These are phyloP conservation scores for Saccharomycopsis oosterbeekiorum DNA, from an alignment of 805 yeast genomes.

Conservation along the genomic window DNA sequence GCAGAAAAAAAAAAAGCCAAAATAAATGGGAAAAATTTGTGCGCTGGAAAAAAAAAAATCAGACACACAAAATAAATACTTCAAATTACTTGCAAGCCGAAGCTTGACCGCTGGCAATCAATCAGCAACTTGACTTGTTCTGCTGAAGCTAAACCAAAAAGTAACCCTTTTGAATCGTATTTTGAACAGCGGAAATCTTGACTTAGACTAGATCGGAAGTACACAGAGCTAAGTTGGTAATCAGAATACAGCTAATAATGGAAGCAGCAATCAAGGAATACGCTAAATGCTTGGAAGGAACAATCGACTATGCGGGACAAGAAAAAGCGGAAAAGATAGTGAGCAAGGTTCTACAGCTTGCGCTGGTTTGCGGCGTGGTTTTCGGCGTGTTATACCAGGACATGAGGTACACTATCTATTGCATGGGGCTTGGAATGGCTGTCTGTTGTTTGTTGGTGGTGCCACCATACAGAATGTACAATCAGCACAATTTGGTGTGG, in stretches of 20 bases:
- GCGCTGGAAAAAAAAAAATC: background rate
- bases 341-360: conserved; percentile 2
- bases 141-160: too few species aligned
- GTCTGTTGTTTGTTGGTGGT: background rate
- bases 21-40: too few species aligned
- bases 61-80: background rate
- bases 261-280: background rate
- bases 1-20: too few species aligned
- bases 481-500: conserved; percentile 12
- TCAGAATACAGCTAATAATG: background rate
- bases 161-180: too few species aligned
- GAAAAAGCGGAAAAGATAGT: background rate
- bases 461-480: conserved; percentile 15
- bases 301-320: conserved; percentile 16
- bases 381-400: conserved; percentile 15
- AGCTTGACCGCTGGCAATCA: too few species aligned
- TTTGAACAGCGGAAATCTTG: too few species aligned
- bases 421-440: conserved; percentile 9
- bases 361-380: conserved; percentile 4
- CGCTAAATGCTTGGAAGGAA: conserved; percentile 12
- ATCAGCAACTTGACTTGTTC: too few species aligned
- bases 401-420: conserved; percentile 1
- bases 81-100: too few species aligned
- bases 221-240: background rate
- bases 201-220: background rate